Base-by-base conservation (phyloP, 805 yeast species). In the Starmerella lactis-condensi region DNA sequence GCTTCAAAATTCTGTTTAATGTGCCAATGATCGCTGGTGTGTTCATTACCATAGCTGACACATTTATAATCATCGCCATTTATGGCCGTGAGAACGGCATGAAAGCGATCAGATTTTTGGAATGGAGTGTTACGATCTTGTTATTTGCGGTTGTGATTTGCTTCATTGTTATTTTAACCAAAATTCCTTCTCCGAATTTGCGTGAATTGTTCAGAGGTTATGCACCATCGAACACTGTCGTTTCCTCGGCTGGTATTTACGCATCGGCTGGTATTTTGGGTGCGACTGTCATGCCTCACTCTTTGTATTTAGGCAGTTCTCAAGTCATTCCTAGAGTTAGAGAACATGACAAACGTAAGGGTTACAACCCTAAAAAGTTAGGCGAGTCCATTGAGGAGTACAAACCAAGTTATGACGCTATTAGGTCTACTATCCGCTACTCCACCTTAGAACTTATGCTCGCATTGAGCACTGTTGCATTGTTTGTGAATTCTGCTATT, bases 211-310 rank as follows among this genome's bases (percentile, higher is more conserved):
- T 77, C 36, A 52, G 60, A 10, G 93, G 93, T 0, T 81, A 72
- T 45, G 42, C 68, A 21, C 77, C 77, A 3, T 60, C 65, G 4
- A 46, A 46, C 28, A 54, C 56, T 15, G 52, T 67, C 50, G 57
- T 69, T 19, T 56, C 64, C 32, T 68, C 65, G 15, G 67, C 69
- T 36, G 94, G 93, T 2, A 54, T 83, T 21, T 79, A 75, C 45
- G 56, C 78, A 30, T 66, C 82, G 39, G 70, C 85, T 43, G 93
- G 93, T 15, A 74, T 83, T 34, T 57, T 83, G 36, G 95, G 95
- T 19, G 92, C 93, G 16, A 82, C 93, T 2, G 85, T 83, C 17
- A 82, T 82, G 95, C 94, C 94, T 6, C 95, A 83, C 49, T 75
- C 89, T 2, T 58, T 82, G 30, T 82, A 75, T 47, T 61, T 82